Percentiles rank a stretch among this genome's conserved stretches.
phyloP scores from a whole-genome alignment of 164 flowering plant species.

The Litsea cubeba region DNA sequence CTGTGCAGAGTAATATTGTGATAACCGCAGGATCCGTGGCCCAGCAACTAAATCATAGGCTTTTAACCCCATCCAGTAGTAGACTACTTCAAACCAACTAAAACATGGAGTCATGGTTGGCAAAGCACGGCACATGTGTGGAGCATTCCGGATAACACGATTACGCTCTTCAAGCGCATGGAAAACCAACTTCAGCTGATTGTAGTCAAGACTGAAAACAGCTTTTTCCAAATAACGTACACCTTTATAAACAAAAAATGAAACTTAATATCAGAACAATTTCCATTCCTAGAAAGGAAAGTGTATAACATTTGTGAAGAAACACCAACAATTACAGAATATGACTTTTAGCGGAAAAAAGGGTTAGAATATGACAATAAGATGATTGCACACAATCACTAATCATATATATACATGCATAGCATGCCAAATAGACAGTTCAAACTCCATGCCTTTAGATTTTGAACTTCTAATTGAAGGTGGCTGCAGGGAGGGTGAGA shows the following conservation, averaged over 20 bases:
- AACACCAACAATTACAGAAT: too few species aligned
- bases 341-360: too few species aligned
- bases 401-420: not conserved
- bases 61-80: conserved; percentile 94
- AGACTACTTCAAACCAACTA: conserved; percentile 86
- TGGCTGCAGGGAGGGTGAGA: too few species aligned
- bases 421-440: too few species aligned
- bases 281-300: too few species aligned
- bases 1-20: conserved; percentile 84
- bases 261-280: not conserved
- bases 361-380: too few species aligned
- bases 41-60: conserved; percentile 95
- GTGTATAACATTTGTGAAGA: too few species aligned
- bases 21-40: conserved; percentile 64
- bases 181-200: conserved; percentile 91
- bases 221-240: conserved; percentile 99
- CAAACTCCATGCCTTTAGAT: too few species aligned
- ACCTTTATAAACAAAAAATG: conserved; percentile 35
- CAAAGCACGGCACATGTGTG: conserved; percentile 87
- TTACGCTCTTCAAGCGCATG: conserved; percentile 99
- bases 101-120: conserved; percentile 99
- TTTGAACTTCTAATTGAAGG: too few species aligned
- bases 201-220: conserved; percentile 88
- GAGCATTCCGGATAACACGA: conserved; percentile 93
- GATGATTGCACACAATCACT: not conserved